These are phyloP conservation scores for Cucurbita ficifolia DNA, from an alignment of 306 rosid genomes.

Conservation along the genomic window DNA sequence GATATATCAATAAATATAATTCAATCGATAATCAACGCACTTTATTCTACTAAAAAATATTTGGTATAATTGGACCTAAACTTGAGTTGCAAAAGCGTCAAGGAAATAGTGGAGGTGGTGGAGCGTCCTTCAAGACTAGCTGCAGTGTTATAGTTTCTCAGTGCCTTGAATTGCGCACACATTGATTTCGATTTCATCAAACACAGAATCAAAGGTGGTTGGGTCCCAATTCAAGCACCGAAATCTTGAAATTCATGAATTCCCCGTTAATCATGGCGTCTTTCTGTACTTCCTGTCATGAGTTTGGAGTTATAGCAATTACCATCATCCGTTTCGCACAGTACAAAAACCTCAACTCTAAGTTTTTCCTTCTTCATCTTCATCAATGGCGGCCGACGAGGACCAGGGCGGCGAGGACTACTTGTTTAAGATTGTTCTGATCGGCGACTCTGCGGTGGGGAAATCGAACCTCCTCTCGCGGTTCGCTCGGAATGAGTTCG, in stretches of 20 bases:
- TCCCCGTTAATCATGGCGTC: slow-evolving; percentile 37
- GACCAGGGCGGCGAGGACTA: slow-evolving; percentile 48
- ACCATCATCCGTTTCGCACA: neutral
- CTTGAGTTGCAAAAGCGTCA: neutral
- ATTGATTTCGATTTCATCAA: neutral
- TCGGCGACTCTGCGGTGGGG: slow-evolving; percentile 91
- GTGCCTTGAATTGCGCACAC: neutral
- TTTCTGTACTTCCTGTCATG: neutral
- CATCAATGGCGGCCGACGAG: slow-evolving; percentile 24
- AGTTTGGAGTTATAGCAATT: neutral
- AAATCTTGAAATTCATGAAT: neutral
- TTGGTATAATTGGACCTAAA: neutral
- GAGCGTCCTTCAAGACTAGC: neutral
- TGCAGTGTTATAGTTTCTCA: neutral
- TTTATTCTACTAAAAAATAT: too few species aligned
- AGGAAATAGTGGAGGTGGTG: neutral
- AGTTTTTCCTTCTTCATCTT: neutral
- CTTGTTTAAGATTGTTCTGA: slow-evolving; percentile 69
- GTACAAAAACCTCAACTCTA: neutral
- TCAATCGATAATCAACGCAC: too few species aligned
- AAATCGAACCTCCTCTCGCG: slow-evolving; percentile 72
- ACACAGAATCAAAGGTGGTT: neutral
- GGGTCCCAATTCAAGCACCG: neutral
- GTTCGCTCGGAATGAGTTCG: slow-evolving; percentile 79
- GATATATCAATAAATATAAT: too few species aligned